Percentiles rank a stretch among this genome's conserved stretches.
phyloP scores from a whole-genome alignment of 1,284 basidiomycete species.

The Ganoderma leucocontextum region DNA sequence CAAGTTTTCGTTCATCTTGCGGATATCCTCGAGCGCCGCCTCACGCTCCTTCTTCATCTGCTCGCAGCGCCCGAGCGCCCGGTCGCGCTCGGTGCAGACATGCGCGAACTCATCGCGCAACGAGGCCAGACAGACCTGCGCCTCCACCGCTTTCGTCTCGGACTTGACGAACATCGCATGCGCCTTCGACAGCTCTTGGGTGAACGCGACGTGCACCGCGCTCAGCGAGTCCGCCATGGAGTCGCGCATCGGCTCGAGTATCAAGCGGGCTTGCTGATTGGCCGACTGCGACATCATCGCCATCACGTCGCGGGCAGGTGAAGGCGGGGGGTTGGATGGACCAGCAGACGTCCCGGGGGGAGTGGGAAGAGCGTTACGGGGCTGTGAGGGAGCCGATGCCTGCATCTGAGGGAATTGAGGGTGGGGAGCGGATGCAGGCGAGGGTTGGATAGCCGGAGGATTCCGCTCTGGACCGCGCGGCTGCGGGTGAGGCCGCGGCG shows the following conservation, averaged over 20 bases:
- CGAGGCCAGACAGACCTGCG: neutral
- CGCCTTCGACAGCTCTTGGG: slow-evolving; percentile 11
- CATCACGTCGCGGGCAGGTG: neutral
- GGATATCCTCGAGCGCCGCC: slow-evolving; percentile 12
- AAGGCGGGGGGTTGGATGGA: neutral
- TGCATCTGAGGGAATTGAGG: neutral
- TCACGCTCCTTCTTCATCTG: slow-evolving; percentile 6
- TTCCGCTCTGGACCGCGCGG: slow-evolving; percentile 2
- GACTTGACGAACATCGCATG: slow-evolving; percentile 4
- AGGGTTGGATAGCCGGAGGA: neutral
- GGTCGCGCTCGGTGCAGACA: slow-evolving; percentile 16
- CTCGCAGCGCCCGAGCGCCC: slow-evolving; percentile 7
- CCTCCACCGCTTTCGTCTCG: neutral
- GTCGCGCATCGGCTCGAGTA: slow-evolving; percentile 18
- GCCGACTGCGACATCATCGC: neutral
- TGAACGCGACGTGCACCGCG: slow-evolving; percentile 9
- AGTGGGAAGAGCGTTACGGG: neutral
- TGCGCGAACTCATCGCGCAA: neutral
- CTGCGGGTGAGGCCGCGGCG: neutral
- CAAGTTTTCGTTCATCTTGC: slow-evolving; percentile 18
- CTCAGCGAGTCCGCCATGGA: slow-evolving; percentile 12
- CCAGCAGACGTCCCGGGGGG: neutral
- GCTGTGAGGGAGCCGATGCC: neutral
- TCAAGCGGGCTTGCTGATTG: neutral
- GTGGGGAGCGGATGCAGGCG: neutral